These are phyloP conservation scores for Urtica urens DNA, from an alignment of 306 rosid species.

Conservation along the genomic window DNA sequence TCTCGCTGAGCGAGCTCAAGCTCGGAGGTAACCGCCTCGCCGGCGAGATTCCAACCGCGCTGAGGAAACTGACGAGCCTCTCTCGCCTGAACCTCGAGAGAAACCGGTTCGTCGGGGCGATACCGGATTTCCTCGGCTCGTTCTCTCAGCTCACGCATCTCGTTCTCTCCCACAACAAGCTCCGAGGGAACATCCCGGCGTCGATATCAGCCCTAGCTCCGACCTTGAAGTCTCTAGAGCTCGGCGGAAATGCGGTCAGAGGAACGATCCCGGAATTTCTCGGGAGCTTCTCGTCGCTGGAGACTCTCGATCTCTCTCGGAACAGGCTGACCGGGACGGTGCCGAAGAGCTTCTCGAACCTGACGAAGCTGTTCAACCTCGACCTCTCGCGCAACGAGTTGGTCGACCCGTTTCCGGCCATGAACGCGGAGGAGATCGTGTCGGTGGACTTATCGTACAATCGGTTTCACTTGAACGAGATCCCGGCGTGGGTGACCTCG, in stretches of 20 bases:
- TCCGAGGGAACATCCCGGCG: slow-evolving; percentile 47
- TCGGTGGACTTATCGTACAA: slow-evolving; percentile 69
- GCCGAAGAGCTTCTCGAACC: slow-evolving; percentile 42
- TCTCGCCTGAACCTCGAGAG: slow-evolving; percentile 24
- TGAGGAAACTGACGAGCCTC: slow-evolving; percentile 36
- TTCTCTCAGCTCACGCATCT: slow-evolving; percentile 37
- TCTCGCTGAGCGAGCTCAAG: slow-evolving; percentile 47
- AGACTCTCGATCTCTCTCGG: slow-evolving; percentile 50
- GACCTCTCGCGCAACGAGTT: slow-evolving; percentile 51
- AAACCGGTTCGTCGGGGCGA: slow-evolving; percentile 43
- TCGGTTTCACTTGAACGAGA: slow-evolving; percentile 35
- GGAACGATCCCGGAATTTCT: slow-evolving; percentile 67
- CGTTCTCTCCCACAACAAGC: slow-evolving; percentile 35
- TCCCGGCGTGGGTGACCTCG: slow-evolving; percentile 71
- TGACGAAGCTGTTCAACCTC: slow-evolving; percentile 80
- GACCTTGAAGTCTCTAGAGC: slow-evolving; percentile 27
- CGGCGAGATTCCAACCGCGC: slow-evolving; percentile 33
- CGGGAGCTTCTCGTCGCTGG: slow-evolving; percentile 55
- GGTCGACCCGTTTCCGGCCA: slow-evolving; percentile 59
- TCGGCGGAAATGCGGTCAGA: slow-evolving; percentile 50
- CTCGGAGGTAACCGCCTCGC: slow-evolving; percentile 52
- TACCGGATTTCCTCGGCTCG: slow-evolving; percentile 44
- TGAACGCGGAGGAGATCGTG: slow-evolving; percentile 75
- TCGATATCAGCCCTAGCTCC: slow-evolving; percentile 49
- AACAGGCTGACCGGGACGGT: slow-evolving; percentile 47